A percentile compares a stretch with the other conserved stretches of the same genome.
phyloP scores from a whole-genome alignment of 352 stramenopile genomes.

The Globisporangium abappressorium region DNA sequence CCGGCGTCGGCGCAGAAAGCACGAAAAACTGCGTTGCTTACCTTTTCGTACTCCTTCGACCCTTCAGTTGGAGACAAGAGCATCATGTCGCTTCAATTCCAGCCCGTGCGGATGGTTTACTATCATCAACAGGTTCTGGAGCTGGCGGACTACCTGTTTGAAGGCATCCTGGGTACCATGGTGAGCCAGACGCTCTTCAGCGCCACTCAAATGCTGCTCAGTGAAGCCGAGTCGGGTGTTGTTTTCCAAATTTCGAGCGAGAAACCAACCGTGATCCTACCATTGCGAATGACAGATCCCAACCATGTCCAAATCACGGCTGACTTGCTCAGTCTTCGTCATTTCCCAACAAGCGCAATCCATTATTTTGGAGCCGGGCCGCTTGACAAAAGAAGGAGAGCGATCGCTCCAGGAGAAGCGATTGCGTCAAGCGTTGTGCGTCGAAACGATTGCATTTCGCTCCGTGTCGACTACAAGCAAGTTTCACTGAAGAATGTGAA shows the following conservation, averaged over 20 bases:
- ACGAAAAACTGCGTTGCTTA: constrained; percentile 21
- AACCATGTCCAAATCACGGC: constrained; percentile 62
- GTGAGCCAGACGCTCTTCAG: constrained; percentile 66
- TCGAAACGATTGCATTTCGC: constrained; percentile 27
- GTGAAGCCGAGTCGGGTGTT: constrained; percentile 55
- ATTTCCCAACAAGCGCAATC: constrained; percentile 60
- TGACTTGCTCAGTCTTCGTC: constrained; percentile 46
- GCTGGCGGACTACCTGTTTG: constrained; percentile 77
- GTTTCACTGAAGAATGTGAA: constrained; percentile 52
- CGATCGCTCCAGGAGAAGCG: constrained; percentile 21
- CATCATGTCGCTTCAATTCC: constrained; percentile 46
- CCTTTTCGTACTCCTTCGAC: constrained; percentile 31
- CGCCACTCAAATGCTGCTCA: constrained; percentile 69
- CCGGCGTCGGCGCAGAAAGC: constrained; percentile 6
- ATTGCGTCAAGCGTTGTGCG: constrained; percentile 35
- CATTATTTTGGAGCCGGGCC: constrained; percentile 33
- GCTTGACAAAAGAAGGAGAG: constrained; percentile 30
- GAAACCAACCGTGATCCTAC: constrained; percentile 67
- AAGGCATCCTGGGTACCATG: constrained; percentile 74
- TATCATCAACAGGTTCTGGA: constrained; percentile 86
- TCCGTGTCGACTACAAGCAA: constrained; percentile 37
- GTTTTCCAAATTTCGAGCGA: constrained; percentile 49
- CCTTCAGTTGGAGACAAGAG: constrained; percentile 31
- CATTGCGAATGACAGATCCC: constrained; percentile 46
- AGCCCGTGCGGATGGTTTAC: constrained; percentile 74